These are phyloP conservation scores for Delonix regia DNA, from an alignment of 306 rosid genomes.

Conservation along the genomic window DNA sequence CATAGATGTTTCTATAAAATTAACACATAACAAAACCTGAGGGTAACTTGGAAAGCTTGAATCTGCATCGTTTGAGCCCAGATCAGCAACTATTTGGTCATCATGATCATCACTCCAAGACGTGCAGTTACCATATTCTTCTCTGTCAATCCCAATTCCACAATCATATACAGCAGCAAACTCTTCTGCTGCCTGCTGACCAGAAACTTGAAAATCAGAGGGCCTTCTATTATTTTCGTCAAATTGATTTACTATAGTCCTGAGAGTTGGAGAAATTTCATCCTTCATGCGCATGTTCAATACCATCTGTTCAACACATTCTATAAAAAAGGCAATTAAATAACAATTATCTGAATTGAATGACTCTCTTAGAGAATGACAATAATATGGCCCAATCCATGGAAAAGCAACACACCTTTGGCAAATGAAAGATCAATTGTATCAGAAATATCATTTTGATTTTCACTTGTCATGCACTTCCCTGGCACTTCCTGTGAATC, in stretches of 20 bases:
- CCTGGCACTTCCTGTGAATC: constrained; percentile 88
- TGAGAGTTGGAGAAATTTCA: constrained; percentile 89
- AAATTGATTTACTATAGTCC: constrained; percentile 68
- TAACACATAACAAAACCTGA: constrained; percentile 57
- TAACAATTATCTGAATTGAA: constrained; percentile 19
- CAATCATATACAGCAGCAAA: constrained; percentile 41
- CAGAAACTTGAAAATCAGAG: constrained; percentile 45
- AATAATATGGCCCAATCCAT: constrained; percentile 32
- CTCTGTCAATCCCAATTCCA: constrained; percentile 59
- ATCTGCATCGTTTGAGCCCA: constrained; percentile 58
- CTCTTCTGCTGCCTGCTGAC: constrained; percentile 50
- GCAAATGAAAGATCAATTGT: constrained; percentile 85
- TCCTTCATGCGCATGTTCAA: constrained; percentile 64
- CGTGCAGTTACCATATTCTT: constrained; percentile 49
- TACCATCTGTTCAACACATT: constrained; percentile 79
- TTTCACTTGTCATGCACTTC: constrained; percentile 57
- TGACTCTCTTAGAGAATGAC: constrained; percentile 29
- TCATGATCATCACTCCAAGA: constrained; percentile 68
- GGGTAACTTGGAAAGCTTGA: constrained; percentile 60
- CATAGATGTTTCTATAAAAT: constrained; percentile 12
- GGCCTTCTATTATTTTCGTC: constrained; percentile 88
- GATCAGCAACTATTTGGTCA: constrained; percentile 61
- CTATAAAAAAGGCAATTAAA: constrained; percentile 42
- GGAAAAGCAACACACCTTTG: constrained; percentile 62
- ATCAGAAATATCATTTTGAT: constrained; percentile 60